These are phyloP conservation scores for Saposhnikovia divaricata DNA, from an alignment of 129 eudicot genomes.

Conservation along the genomic window DNA sequence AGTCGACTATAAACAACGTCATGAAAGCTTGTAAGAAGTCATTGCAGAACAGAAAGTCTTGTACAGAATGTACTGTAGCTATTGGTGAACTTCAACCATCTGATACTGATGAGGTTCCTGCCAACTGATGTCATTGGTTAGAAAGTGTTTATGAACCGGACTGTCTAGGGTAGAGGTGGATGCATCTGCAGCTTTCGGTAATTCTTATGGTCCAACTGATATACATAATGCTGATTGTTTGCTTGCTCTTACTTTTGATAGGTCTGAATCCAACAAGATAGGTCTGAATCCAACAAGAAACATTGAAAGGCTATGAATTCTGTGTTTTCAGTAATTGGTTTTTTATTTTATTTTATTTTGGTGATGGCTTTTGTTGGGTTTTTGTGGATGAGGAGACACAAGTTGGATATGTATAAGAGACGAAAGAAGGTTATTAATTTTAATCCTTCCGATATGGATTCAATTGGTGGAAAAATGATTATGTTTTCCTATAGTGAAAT, in stretches of 20 bases:
- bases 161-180: conserved; percentile 50
- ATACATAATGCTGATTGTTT: conserved; percentile 60
- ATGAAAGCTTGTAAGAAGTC: conserved; percentile 54
- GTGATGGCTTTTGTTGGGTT: conserved; percentile 11
- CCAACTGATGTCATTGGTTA: conserved; percentile 33
- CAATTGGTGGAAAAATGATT: conserved; percentile 45
- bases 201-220: conserved; percentile 60
- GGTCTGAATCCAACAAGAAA: conserved; percentile 12
- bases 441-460: conserved; percentile 31
- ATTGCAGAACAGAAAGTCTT: conserved; percentile 37
- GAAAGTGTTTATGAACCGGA: conserved; percentile 46
- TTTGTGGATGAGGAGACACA: conserved; percentile 25
- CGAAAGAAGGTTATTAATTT: conserved; percentile 4
- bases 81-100: conserved; percentile 42
- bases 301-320: conserved; percentile 18
- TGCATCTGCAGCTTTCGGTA: conserved; percentile 64
- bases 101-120: background rate
- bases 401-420: background rate
- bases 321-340: conserved; percentile 19
- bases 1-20: conserved; percentile 21
- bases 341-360: conserved; percentile 18
- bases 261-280: conserved; percentile 8
- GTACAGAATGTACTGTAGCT: conserved; percentile 57
- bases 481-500: conserved; percentile 59
- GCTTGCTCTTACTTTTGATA: conserved; percentile 40